Percentiles rank a stretch among this genome's conserved stretches.
Evolutionary conservation across 2,329 filamentous ascomycete genomes (phyloP).

Genomic region (Sclerotinia glacialis): DNA sequence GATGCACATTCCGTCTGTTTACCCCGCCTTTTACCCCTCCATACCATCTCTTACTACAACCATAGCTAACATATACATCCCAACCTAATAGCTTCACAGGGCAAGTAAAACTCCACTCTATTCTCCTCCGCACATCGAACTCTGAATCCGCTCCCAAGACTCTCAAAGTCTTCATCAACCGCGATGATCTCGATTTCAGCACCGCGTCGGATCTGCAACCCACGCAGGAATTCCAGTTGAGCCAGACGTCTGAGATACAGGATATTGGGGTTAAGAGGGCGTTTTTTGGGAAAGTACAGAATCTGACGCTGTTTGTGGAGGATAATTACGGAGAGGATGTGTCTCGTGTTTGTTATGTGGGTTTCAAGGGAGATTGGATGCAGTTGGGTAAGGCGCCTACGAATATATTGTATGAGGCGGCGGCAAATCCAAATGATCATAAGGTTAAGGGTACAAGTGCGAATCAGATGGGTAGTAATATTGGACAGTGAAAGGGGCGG

Average conservation of each 20-base stretch:
- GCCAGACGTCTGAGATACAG: constrained; percentile 77
- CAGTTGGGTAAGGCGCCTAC: constrained; percentile 76
- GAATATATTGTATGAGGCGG: constrained; percentile 89
- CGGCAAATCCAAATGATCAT: constrained; percentile 88
- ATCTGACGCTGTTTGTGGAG: constrained; percentile 80
- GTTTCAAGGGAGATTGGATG: constrained; percentile 95
- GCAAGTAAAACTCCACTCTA: constrained; percentile 86
- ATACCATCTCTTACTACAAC: neutral
- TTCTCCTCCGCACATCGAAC: constrained; percentile 78
- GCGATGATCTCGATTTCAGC: constrained; percentile 80
- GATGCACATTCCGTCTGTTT: constrained; percentile 78
- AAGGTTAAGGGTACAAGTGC: constrained; percentile 57
- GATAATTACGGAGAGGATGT: constrained; percentile 84
- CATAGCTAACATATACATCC: constrained; percentile 2
- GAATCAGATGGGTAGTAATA: constrained; percentile 54
- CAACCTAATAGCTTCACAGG: constrained; percentile 70
- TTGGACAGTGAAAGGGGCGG: constrained; percentile 43
- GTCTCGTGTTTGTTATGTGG: constrained; percentile 76
- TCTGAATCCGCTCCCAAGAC: constrained; percentile 72
- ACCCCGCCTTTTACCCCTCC: constrained; percentile 24
- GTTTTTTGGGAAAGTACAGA: constrained; percentile 81
- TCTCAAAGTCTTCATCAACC: constrained; percentile 84
- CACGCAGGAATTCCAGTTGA: constrained; percentile 74
- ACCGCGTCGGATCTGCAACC: constrained; percentile 66
- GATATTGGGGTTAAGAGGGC: constrained; percentile 87